A percentile compares a stretch with the other conserved stretches of the same genome.
Evolutionary conservation across 768 basidiomycete genomes (phyloP).

Genomic region (Lyophyllum decastes): DNA sequence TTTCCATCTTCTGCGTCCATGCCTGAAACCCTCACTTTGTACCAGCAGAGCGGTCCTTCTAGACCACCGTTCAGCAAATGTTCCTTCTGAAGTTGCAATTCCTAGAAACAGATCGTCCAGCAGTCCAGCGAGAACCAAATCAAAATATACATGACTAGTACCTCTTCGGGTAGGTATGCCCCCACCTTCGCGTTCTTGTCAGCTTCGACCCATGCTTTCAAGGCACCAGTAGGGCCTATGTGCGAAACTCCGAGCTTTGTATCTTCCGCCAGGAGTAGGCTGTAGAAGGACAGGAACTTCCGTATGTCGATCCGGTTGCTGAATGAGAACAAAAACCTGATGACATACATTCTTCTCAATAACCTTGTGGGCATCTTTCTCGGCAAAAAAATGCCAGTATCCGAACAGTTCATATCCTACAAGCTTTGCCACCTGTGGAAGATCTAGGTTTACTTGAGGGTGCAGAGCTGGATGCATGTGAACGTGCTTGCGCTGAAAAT

Average conservation of each 20-base stretch:
- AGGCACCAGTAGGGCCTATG: conserved; percentile 26
- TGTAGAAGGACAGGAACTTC: conserved; percentile 42
- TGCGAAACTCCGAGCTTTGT: conserved; percentile 26
- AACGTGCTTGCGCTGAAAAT: background rate
- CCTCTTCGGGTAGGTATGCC: conserved; percentile 29
- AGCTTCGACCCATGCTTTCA: conserved; percentile 28
- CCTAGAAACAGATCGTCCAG: background rate
- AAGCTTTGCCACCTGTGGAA: conserved; percentile 16
- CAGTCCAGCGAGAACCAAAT: too few species aligned
- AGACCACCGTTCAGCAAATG: conserved; percentile 6
- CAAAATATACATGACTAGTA: conserved; percentile 1
- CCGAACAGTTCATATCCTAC: conserved; percentile 32
- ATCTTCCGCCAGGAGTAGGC: conserved; percentile 29
- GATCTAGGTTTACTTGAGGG: too few species aligned
- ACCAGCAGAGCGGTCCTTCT: conserved; percentile 8
- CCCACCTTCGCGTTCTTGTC: conserved; percentile 22
- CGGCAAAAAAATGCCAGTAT: conserved; percentile 38
- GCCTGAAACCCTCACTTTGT: conserved; percentile 16
- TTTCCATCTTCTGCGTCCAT: conserved; percentile 33
- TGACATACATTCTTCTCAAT: conserved; percentile 37
- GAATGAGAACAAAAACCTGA: background rate
- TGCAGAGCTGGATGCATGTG: too few species aligned
- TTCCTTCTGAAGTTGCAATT: conserved; percentile 7
- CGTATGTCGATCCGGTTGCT: background rate
- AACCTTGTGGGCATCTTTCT: conserved; percentile 31